phyloP scores from a whole-genome alignment of 2,329 filamentous ascomycete genomes.

The Juglanconis juglandina region DNA sequence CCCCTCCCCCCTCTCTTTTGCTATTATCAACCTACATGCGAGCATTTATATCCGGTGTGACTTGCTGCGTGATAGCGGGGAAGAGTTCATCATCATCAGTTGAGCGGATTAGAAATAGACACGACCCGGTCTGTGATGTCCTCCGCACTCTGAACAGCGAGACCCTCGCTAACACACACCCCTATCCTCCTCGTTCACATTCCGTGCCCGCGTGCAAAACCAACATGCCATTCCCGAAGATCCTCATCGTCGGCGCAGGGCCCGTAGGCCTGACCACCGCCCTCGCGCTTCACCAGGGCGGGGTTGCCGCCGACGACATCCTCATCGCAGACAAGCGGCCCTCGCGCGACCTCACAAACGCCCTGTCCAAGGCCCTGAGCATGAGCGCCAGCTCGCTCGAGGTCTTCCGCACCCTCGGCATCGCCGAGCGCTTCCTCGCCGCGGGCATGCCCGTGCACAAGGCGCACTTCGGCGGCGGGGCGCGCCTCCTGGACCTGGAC shows the following conservation, averaged over 20 bases:
- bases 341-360: neutral
- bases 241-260: constrained; percentile 16
- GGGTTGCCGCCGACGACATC: constrained; percentile 1
- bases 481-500: constrained; percentile 2
- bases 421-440: constrained; percentile 3
- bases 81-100: too few species aligned
- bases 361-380: constrained; percentile 4
- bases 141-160: too few species aligned
- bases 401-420: constrained; percentile 13
- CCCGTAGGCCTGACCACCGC: constrained; percentile 13
- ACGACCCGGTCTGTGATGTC: too few species aligned
- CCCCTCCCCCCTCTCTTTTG: too few species aligned
- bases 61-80: too few species aligned
- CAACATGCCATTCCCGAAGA: neutral
- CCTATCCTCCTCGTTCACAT: too few species aligned
- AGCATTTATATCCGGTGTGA: too few species aligned
- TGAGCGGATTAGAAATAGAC: too few species aligned
- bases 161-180: too few species aligned
- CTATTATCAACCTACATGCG: too few species aligned
- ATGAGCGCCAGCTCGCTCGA: constrained; percentile 13
- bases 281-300: constrained; percentile 10
- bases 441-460: neutral
- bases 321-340: constrained; percentile 9
- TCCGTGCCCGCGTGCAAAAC: neutral
- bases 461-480: constrained; percentile 2